Conservation (phyloP, 768 basidiomycete species). For the Agaricus bisporus region DNA sequence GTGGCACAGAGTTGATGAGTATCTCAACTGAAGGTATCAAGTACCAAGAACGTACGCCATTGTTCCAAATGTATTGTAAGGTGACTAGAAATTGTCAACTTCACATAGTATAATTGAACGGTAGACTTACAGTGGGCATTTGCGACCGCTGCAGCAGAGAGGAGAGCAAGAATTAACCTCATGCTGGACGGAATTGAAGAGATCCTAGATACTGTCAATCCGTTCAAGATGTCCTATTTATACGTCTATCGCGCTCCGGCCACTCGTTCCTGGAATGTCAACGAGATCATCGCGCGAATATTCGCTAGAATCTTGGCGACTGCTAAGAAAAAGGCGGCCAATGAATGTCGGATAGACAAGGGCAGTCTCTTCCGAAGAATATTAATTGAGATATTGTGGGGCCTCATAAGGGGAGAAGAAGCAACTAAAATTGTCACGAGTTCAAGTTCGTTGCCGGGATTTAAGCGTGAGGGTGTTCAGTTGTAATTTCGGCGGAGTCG, state of each 20-base stretch:
- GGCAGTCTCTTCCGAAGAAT: not conserved
- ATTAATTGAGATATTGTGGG: not conserved
- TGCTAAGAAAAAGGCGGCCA: not conserved
- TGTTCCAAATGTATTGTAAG: constrained; percentile 46
- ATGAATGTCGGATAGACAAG: not conserved
- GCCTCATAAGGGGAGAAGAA: not conserved
- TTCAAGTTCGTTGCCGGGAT: constrained; percentile 8
- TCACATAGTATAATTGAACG: not conserved
- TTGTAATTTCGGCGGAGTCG: not conserved
- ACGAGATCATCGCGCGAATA: not conserved
- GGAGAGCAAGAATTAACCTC: constrained; percentile 28
- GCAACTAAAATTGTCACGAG: not conserved
- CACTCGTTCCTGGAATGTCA: not conserved
- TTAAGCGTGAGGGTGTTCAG: constrained; percentile 15
- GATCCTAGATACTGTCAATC: not conserved
- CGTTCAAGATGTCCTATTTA: not conserved
- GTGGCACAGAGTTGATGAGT: not conserved
- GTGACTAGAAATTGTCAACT: constrained; percentile 22
- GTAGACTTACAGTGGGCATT: constrained; percentile 28
- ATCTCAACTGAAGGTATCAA: not conserved
- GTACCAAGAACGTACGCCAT: constrained; percentile 28
- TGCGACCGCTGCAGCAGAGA: constrained; percentile 30
- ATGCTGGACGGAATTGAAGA: constrained; percentile 18
- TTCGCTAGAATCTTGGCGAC: constrained; percentile 4
- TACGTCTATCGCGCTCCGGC: not conserved